Evolutionary conservation across 1,284 basidiomycete species (phyloP), one percentile per base, ranked within the genome.

Genomic region (Trichosporon coremiiforme): DNA sequence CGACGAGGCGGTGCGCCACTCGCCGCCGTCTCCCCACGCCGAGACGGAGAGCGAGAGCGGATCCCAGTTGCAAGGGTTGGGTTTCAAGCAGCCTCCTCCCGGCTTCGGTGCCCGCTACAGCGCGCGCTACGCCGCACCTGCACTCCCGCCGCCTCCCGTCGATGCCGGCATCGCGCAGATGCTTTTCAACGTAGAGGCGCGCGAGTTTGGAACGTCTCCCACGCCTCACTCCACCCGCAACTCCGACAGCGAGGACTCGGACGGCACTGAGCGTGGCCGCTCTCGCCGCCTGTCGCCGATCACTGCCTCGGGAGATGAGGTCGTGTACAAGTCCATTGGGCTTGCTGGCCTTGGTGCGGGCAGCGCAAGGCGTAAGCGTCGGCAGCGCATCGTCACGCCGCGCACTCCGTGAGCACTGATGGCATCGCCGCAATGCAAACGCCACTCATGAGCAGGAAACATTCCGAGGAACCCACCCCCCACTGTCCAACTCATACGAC

Each of bases 311-410:
- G 53, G n/a, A 1, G 57, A 60, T 9, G 31, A 31, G 1, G 57
- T 60, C 31, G 57, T 60, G 57, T 60, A 60, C 57, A 60, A 60
- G 57, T 60, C 57, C 4, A 60, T 60, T 17, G 57, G 57, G 31
- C 57, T 60, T 9, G 57, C 57, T 15, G 57, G 57, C 3, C 57
- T 60, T 13, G 57, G 57, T 25, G 29, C 57, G 10, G 57, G 57
- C 57, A 60, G 57, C 31, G 57, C 57, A 15, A 33, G 57, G 57
- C 29, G 29, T 10, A 60, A 60, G 57, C 29, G 57, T 4, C 57
- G 57, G 20, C 1, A 7, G 17, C 57, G 57, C 57, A 25, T 60
- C 15, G 29, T 60, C 57, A 60, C 57, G 57, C 57, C 57, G 2
- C 29, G 57, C 29, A 60, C 57, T 8, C 31, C 57, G 17, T 60